A percentile compares a stretch with the other conserved stretches of the same genome.
These are phyloP conservation scores for Aegilops sharonensis DNA, from an alignment of 176 grass and related monocot genomes.

Conservation along the genomic window DNA sequence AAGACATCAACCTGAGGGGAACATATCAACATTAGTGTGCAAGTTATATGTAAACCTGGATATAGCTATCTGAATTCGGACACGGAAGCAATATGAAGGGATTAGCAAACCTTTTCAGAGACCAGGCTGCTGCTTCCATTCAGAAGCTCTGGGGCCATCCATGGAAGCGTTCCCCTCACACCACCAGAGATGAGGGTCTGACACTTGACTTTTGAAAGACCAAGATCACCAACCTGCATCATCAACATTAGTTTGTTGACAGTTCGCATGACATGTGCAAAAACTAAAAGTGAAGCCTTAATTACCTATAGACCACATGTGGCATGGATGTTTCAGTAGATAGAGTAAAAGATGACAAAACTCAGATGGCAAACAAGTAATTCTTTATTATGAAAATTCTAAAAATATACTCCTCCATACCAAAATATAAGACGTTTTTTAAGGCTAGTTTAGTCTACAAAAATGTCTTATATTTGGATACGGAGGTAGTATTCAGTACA, in stretches of 20 bases:
- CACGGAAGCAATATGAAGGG: not conserved
- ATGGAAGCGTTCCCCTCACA: slow-evolving; percentile 89
- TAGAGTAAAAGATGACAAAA: slow-evolving; percentile 10
- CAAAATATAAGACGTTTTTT: no score
- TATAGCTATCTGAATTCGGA: not conserved
- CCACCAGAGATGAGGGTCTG: slow-evolving; percentile 96
- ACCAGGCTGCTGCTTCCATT: slow-evolving; percentile 88
- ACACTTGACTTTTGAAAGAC: slow-evolving; percentile 93
- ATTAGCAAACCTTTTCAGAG: slow-evolving; percentile 78
- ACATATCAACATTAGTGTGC: slow-evolving; percentile 6
- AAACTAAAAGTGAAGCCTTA: not conserved
- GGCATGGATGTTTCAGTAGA: not conserved
- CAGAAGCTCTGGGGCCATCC: slow-evolving; percentile 96
- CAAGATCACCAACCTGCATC: slow-evolving; percentile 92
- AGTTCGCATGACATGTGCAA: not conserved
- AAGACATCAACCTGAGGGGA: slow-evolving; percentile 83
- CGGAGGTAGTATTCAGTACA: not conserved
- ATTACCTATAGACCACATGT: not conserved
- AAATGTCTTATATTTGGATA: no score
- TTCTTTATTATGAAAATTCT: not conserved
- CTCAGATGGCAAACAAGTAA: not conserved
- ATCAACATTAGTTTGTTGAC: slow-evolving; percentile 1
- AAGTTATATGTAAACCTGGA: slow-evolving; percentile 13
- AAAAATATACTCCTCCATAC: no score
- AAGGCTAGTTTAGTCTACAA: no score